Base-by-base conservation (phyloP, 2,329 filamentous ascomycete species). In the Neocucurbitaria cava region DNA sequence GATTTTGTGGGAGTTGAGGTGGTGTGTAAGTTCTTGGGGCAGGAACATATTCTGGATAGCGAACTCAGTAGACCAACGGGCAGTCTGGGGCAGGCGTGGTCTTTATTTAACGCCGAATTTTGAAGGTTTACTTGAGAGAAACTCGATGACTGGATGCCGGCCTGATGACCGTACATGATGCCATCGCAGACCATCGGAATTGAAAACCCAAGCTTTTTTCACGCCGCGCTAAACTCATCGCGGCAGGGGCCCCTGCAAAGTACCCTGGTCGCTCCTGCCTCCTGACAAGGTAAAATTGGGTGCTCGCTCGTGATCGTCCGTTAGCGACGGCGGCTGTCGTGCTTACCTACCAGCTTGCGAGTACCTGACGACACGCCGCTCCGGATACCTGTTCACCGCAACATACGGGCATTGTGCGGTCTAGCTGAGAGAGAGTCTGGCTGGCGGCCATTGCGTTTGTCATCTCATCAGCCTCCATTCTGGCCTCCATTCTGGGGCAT, bases 1-100 rank as follows among this genome's bases (percentile, higher is more conserved):
- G 61, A 70, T 70, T 59, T 72, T 73, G 68, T 75, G 71, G 28
- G 68, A 59, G 52, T 72, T 64, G 46, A 75, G 64, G 62, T 70
- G 66, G 59, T 71, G 68, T 33, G 65, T 59, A 28, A 62, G 59
- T 44, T 51, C 40, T 62, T 70, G 72, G 40, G 65, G 64, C 62
- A 69, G 60, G 49, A 71, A 74, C 72, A 75, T 75, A 46, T 53
- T 70, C 62, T 59, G 55, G 53, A 38, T 41, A 10, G 30, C 23
- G 30, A 38, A 35, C 9, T 52, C 36, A 28, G 38, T 45, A 33
- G 48, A 38, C 7, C 13, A 39, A 36, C 40, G n/a, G 18, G 24
- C 38, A 30, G 36, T 55, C 52, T 59, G 68, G 57, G 58, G 56
- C 23, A 15, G 40, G 52, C 36, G 62, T 44, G 39, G 61, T 45